A percentile compares a stretch with the other conserved stretches of the same genome.
These are phyloP conservation scores for Gossypium schwendimanii DNA, from an alignment of 441 rosid genomes.

Conservation along the genomic window DNA sequence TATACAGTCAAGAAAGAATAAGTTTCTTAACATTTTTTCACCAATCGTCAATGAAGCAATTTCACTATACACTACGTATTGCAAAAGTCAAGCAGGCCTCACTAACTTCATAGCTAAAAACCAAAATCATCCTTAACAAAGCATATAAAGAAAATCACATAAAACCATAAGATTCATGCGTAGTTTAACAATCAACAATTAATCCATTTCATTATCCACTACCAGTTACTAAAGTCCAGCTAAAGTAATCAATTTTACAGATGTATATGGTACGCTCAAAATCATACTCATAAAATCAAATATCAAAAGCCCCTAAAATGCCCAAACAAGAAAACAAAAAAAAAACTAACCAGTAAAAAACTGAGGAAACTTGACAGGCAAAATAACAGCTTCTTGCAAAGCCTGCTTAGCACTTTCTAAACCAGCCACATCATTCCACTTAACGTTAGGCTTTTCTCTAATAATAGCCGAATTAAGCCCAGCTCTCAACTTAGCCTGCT, in stretches of 20 bases:
- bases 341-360: constrained; percentile 62
- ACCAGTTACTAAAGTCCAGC: background rate
- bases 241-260: background rate
- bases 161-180: background rate
- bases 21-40: background rate
- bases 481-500: constrained; percentile 68
- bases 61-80: background rate
- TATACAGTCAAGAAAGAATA: background rate
- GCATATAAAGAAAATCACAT: background rate
- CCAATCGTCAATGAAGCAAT: background rate
- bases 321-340: background rate
- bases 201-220: background rate
- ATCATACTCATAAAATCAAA: background rate
- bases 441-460: constrained; percentile 75
- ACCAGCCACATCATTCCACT: constrained; percentile 74
- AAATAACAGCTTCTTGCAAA: constrained; percentile 85
- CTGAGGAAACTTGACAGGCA: constrained; percentile 89
- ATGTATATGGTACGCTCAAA: background rate
- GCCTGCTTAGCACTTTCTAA: constrained; percentile 81
- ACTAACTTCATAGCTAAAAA: too few relatives aligned
- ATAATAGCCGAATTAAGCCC: constrained; percentile 82
- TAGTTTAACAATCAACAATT: constrained; percentile 4
- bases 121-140: background rate
- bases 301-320: background rate
- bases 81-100: background rate